Evolutionary conservation across 176 grass and related monocot genomes (phyloP).

Genomic region (Puya raimondii): DNA sequence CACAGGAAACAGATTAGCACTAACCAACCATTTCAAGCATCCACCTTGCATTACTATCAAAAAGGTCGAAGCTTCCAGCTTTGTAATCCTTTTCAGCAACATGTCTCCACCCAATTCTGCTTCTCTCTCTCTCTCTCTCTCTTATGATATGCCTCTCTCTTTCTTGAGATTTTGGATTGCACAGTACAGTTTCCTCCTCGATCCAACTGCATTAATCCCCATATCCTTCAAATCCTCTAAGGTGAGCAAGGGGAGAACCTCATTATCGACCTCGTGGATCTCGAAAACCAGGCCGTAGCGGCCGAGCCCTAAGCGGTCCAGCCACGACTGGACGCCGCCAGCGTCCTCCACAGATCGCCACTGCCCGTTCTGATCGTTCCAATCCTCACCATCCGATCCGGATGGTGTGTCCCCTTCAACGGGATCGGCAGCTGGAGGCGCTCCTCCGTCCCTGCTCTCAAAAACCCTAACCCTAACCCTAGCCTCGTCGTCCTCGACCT

Average conservation of each 20-base stretch:
- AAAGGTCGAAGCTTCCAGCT: too few relatives aligned
- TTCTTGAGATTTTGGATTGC: conserved; percentile 48
- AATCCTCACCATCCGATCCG: conserved; percentile 13
- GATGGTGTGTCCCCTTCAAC: conserved; percentile 4
- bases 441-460: background rate
- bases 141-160: background rate
- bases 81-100: too few relatives aligned
- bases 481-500: conserved; percentile 9
- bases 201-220: conserved; percentile 54
- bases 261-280: conserved; percentile 55
- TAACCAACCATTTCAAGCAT: too few relatives aligned
- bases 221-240: conserved; percentile 66
- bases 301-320: conserved; percentile 41
- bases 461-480: conserved; percentile 15
- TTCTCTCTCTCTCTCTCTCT: background rate
- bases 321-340: conserved; percentile 28
- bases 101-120: too few relatives aligned
- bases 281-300: conserved; percentile 38
- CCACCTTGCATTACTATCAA: too few relatives aligned
- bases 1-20: too few relatives aligned
- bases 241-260: conserved; percentile 50
- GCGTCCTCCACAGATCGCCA: background rate
- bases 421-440: background rate
- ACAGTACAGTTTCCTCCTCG: conserved; percentile 51
- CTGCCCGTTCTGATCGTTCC: conserved; percentile 6